phyloP scores from a whole-genome alignment of 225 moss, liverwort and hornwort genomes.

The Marchantia paleacea region DNA sequence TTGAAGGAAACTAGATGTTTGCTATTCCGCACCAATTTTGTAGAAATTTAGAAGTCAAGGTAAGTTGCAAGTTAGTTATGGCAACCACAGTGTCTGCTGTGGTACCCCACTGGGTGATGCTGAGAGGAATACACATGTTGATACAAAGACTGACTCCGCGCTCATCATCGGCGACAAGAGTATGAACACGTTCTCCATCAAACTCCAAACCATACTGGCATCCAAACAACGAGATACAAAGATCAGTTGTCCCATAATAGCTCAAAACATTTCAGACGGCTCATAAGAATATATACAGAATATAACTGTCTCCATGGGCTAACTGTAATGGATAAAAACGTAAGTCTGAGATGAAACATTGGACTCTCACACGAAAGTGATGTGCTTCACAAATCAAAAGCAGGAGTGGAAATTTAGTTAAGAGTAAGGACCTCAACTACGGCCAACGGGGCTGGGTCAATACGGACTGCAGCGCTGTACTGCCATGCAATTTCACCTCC shows the following conservation, averaged over 20 bases:
- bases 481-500: slow-evolving; percentile 89
- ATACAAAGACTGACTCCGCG: slow-evolving; percentile 67
- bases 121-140: slow-evolving; percentile 78
- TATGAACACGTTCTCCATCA: slow-evolving; percentile 77
- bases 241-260: neutral
- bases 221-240: neutral
- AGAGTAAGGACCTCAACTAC: slow-evolving; percentile 65
- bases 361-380: neutral
- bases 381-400: neutral
- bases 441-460: slow-evolving; percentile 63
- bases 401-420: neutral
- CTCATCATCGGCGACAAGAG: slow-evolving; percentile 55
- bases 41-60: slow-evolving; percentile 67
- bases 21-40: slow-evolving; percentile 62
- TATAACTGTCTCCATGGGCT: too few relatives aligned
- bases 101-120: slow-evolving; percentile 41
- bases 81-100: slow-evolving; percentile 45
- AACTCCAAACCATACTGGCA: slow-evolving; percentile 76
- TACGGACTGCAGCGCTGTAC: slow-evolving; percentile 59
- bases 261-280: neutral
- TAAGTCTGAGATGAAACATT: neutral
- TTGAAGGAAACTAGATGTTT: slow-evolving; percentile 30
- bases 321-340: neutral
- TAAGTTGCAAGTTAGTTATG: slow-evolving; percentile 67
- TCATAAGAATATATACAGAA: neutral